Evolutionary conservation across 441 rosid species (phyloP).

Genomic region (Bocquillonia castaneifolia): DNA sequence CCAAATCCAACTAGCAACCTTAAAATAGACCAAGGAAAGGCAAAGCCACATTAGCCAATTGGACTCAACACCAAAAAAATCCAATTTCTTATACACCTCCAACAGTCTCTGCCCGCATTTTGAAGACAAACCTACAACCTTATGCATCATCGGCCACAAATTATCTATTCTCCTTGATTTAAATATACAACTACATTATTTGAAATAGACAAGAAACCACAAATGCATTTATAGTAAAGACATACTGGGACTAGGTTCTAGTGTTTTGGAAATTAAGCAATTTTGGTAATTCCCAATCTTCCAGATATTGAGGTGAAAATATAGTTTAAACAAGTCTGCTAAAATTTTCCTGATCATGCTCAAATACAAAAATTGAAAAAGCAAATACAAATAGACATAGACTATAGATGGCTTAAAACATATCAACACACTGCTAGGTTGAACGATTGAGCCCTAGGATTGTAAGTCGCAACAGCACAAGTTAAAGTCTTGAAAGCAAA

Average conservation of each 20-base stretch:
- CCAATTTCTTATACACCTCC: too few relatives aligned
- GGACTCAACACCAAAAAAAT: too few relatives aligned
- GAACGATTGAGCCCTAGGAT: not conserved
- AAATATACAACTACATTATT: not conserved
- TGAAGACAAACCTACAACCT: not conserved
- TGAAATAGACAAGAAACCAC: not conserved
- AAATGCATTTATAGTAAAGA: not conserved
- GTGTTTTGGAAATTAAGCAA: not conserved
- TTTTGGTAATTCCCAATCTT: not conserved
- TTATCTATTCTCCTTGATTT: not conserved
- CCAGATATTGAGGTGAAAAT: not conserved
- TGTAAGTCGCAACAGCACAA: not conserved
- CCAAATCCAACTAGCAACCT: not conserved
- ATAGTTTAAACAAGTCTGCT: not conserved
- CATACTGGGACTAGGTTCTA: not conserved
- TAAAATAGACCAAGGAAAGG: not conserved
- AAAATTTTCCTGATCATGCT: not conserved
- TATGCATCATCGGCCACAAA: not conserved
- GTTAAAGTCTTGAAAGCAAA: constrained; percentile 4
- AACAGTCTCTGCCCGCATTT: not conserved
- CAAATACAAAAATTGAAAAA: not conserved
- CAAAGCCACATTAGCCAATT: too few relatives aligned
- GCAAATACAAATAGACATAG: not conserved
- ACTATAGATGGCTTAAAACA: not conserved
- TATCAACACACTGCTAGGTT: not conserved